A percentile compares a stretch with the other conserved stretches of the same genome.
phyloP scores from a whole-genome alignment of 305 asterid species.

The Withania somnifera region DNA sequence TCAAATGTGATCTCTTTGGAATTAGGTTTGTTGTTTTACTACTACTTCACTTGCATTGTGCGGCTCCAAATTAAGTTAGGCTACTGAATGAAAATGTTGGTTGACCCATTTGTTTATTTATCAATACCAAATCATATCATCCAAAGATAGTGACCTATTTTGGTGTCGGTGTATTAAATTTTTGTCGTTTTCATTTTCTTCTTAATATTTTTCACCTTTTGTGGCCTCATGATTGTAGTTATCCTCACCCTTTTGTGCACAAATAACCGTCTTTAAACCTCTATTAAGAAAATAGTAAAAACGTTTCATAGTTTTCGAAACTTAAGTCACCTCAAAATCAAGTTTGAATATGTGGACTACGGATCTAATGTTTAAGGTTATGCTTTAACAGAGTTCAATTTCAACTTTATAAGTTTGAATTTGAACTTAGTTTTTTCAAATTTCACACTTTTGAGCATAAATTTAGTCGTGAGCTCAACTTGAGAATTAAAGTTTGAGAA shows the following conservation, averaged over 20 bases:
- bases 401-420: background rate
- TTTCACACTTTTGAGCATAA: too few relatives aligned
- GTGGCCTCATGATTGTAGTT: background rate
- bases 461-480: too few relatives aligned
- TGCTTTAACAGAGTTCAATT: background rate
- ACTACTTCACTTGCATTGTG: slow-evolving; percentile 18
- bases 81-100: slow-evolving; percentile 27
- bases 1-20: slow-evolving; percentile 11
- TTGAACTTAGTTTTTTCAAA: background rate
- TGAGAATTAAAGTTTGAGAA: too few relatives aligned
- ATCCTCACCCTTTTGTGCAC: background rate
- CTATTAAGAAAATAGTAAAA: background rate
- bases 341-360: background rate
- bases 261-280: background rate
- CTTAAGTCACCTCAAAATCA: background rate
- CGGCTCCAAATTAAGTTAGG: slow-evolving; percentile 29
- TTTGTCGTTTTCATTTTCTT: background rate
- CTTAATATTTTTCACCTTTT: background rate
- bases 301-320: background rate
- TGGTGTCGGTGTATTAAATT: slow-evolving; percentile 4
- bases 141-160: slow-evolving; percentile 6
- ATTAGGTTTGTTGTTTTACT: slow-evolving; percentile 20
- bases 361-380: too few relatives aligned
- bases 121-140: slow-evolving; percentile 7
- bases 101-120: slow-evolving; percentile 21